These are phyloP conservation scores for Symbiodinium natans DNA, from an alignment of 73 alveolate genomes.

Conservation along the genomic window DNA sequence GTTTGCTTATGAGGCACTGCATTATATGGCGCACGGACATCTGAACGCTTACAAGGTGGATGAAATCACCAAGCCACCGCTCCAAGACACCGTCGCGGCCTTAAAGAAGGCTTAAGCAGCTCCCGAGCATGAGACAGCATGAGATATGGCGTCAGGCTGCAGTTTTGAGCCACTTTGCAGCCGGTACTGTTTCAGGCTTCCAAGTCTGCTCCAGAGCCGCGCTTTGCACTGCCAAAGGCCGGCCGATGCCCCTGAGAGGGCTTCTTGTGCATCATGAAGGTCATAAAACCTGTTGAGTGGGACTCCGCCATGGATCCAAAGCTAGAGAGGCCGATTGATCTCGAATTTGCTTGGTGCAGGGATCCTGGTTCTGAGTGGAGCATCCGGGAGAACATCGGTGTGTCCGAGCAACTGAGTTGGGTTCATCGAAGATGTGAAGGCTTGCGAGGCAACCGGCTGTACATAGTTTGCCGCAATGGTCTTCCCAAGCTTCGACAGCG, in stretches of 20 bases:
- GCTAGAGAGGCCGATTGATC: too few relatives aligned
- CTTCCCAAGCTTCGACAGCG: not conserved
- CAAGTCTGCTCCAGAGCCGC: not conserved
- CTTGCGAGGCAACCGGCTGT: not conserved
- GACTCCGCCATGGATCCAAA: too few relatives aligned
- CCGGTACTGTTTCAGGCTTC: not conserved
- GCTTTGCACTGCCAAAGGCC: not conserved
- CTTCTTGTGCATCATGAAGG: not conserved
- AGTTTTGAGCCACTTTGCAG: not conserved
- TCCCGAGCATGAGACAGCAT: too few relatives aligned
- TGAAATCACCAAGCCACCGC: slow-evolving; percentile 4
- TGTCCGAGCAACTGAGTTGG: not conserved
- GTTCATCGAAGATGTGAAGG: not conserved
- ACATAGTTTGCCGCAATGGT: not conserved
- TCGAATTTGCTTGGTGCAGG: not conserved
- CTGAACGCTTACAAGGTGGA: not conserved
- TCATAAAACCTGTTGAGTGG: too few relatives aligned
- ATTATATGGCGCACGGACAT: not conserved
- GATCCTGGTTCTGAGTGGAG: not conserved
- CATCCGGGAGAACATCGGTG: not conserved
- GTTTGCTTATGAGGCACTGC: not conserved
- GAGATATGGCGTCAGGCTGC: too few relatives aligned
- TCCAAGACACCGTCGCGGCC: not conserved
- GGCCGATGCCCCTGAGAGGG: not conserved
- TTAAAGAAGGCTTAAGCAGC: too few relatives aligned